Base-by-base conservation (phyloP, 306 rosid genomes). In the Alnus glutinosa region DNA sequence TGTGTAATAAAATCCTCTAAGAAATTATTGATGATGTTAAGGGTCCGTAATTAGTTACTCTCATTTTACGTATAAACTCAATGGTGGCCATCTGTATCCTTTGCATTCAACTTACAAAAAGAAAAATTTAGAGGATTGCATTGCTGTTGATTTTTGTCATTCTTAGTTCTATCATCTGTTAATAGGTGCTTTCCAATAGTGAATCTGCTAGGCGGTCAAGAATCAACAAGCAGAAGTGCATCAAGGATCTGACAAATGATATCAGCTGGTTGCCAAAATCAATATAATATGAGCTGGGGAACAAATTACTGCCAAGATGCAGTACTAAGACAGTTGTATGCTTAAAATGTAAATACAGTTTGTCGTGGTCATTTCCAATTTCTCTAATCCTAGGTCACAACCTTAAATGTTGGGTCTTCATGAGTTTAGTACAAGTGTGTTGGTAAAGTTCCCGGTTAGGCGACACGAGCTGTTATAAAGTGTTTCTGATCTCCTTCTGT, bases 11-110 rank as follows among this genome's bases (percentile, higher is more conserved):
- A 58, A 58, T 58, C n/a, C 64, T n/a, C 34, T n/a, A 23, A 23
- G 42, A 62, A 62, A 28, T 62, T 62, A n/a, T 62, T 30, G 68
- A 62, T 30, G 68, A 61, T 30, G 68, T 61, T 61, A 61, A 61
- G 28, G 18, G 18, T 12, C 9, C 6, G 3, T 61, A 61, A 61
- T 4, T 61, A 12, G 28, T 58, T 62, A 2, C 3, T 30, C 15
- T 62, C 42, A 12, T 62, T 32, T 32, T 12, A 8, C 7, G 4
- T 30, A 12, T 2, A 1, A 1, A 32, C 3, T 62, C 39, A 62
- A 62, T 8, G 34, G 44, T 62, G 39, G 68, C 44, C 39, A 62
- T 5, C 42, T 28, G 39, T 62, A 32, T 32, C 44, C 15, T 3
- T 28, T 62, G 39, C 69, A 0, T 59, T 62, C 39, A 62, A 62